Evolutionary conservation across 371 early-diverging fungal genomes (phyloP).

Genomic region (Phascolomyces articulosus): DNA sequence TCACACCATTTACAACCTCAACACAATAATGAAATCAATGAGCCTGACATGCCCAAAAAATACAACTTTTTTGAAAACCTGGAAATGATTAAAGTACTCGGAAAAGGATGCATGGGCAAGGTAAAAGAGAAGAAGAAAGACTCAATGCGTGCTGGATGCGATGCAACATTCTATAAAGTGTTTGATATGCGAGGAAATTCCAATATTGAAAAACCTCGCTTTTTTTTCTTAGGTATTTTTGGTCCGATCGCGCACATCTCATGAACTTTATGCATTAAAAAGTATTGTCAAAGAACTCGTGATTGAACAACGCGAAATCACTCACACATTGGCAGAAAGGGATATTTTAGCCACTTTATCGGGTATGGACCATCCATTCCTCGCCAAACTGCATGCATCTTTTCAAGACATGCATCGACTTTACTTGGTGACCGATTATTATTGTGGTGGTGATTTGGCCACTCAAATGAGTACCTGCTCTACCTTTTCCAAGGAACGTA

Average conservation of each 20-base stretch:
- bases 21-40: background rate
- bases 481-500: constrained; percentile 48
- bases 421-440: constrained; percentile 97
- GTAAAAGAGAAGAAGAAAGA: constrained; percentile 34
- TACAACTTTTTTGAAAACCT: constrained; percentile 53
- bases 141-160: no score
- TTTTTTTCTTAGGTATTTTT: constrained; percentile 75
- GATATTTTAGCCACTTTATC: constrained; percentile 53
- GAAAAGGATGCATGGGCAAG: constrained; percentile 82
- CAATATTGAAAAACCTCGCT: no score
- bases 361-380: constrained; percentile 79
- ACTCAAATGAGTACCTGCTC: constrained; percentile 53
- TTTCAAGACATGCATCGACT: constrained; percentile 92
- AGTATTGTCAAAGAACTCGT: constrained; percentile 94
- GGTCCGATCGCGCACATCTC: constrained; percentile 63
- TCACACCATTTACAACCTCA: no score
- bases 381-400: constrained; percentile 90
- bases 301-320: constrained; percentile 88
- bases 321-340: constrained; percentile 59
- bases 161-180: no score
- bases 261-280: constrained; percentile 90
- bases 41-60: background rate
- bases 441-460: constrained; percentile 84
- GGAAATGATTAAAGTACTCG: constrained; percentile 69
- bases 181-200: background rate